A percentile compares a stretch with the other conserved stretches of the same genome.
phyloP scores from a whole-genome alignment of 768 basidiomycete species.

The Podaxis carcinomalis region DNA sequence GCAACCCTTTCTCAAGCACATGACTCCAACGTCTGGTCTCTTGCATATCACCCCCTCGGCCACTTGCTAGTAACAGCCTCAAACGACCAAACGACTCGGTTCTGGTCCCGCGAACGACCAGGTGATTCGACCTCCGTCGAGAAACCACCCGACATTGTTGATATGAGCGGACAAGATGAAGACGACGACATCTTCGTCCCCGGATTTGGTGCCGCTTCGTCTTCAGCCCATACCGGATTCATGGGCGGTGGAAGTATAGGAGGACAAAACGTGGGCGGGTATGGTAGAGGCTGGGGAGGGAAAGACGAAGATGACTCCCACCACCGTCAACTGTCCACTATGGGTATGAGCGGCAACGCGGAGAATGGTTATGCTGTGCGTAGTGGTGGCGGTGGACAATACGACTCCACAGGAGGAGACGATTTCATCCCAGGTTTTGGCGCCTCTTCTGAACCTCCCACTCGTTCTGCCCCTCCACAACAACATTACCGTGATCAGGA shows the following conservation, averaged over 20 bases:
- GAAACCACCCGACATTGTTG: conserved; percentile 71
- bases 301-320: conserved; percentile 8
- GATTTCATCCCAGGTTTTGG: conserved; percentile 11
- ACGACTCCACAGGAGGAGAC: conserved; percentile 6
- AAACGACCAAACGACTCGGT: conserved; percentile 99
- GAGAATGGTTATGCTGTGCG: conserved; percentile 4
- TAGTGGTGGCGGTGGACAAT: neutral
- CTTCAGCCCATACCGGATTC: conserved; percentile 29
- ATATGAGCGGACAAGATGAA: conserved; percentile 59
- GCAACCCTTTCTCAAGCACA: conserved; percentile 93
- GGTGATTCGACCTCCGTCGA: conserved; percentile 80
- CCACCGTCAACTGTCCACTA: neutral
- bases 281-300: conserved; percentile 7
- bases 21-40: conserved; percentile 96
- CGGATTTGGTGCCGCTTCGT: conserved; percentile 54
- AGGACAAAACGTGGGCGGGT: conserved; percentile 15
- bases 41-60: conserved; percentile 93
- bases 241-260: conserved; percentile 25
- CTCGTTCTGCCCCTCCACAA: neutral
- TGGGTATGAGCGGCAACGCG: neutral
- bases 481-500: conserved; percentile 9
- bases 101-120: conserved; percentile 92
- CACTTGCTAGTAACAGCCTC: conserved; percentile 91
- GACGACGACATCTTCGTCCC: conserved; percentile 61
- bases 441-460: conserved; percentile 2